Conservation (phyloP, 768 basidiomycete species). For the Galerina marginata region DNA sequence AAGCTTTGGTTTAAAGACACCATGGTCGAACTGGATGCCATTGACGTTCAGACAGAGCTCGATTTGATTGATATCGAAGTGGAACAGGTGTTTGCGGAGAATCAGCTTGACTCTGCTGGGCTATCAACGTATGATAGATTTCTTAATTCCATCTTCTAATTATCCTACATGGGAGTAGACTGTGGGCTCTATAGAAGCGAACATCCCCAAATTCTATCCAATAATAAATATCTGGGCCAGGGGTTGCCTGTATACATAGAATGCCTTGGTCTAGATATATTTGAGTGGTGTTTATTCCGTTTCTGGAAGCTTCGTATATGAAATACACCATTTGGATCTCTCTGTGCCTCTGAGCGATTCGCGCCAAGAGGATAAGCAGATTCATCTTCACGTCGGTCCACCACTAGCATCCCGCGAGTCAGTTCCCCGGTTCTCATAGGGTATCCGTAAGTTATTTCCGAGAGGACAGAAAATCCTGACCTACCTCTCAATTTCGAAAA, state of each 20-base stretch:
- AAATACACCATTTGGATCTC: slow-evolving; percentile 18
- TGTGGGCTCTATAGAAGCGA: slow-evolving; percentile 17
- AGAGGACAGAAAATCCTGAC: neutral
- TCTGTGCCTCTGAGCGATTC: slow-evolving; percentile 68
- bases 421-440: slow-evolving; percentile 68
- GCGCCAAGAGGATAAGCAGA: slow-evolving; percentile 69
- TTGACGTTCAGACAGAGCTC: slow-evolving; percentile 31
- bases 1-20: slow-evolving; percentile 30
- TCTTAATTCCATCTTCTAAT: slow-evolving; percentile 29
- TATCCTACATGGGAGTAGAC: neutral
- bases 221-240: slow-evolving; percentile 59
- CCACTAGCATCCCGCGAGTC: slow-evolving; percentile 87
- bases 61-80: slow-evolving; percentile 21
- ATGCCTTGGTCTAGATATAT: slow-evolving; percentile 35
- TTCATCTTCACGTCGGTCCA: slow-evolving; percentile 73
- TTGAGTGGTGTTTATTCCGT: neutral
- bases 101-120: neutral
- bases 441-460: neutral
- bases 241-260: slow-evolving; percentile 60
- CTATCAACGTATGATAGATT: slow-evolving; percentile 25
- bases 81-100: neutral
- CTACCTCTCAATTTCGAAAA: slow-evolving; percentile 76
- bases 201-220: slow-evolving; percentile 62
- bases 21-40: slow-evolving; percentile 23
- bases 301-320: neutral